Evolutionary conservation across 306 rosid genomes (phyloP).

Genomic region (Cercis canadensis): DNA sequence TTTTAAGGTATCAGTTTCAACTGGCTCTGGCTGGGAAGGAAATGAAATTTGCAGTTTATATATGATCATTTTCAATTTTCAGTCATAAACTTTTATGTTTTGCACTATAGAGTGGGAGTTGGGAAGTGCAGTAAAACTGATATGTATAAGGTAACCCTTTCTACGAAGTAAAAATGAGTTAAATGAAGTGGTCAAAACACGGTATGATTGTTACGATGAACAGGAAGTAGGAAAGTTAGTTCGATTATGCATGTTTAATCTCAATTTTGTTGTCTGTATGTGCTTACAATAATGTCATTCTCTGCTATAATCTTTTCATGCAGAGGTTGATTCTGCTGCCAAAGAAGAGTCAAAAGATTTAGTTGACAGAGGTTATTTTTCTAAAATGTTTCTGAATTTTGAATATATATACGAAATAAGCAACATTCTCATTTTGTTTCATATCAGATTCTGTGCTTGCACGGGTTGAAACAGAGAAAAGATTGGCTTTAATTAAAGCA

Average conservation of each 20-base stretch:
- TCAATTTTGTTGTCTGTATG: too few relatives aligned
- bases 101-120: too few relatives aligned
- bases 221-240: neutral
- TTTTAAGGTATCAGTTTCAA: too few relatives aligned
- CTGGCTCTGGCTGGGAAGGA: too few relatives aligned
- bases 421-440: slow-evolving; percentile 16
- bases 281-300: neutral
- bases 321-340: slow-evolving; percentile 51
- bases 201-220: neutral
- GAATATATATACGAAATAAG: neutral
- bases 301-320: neutral
- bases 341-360: slow-evolving; percentile 45
- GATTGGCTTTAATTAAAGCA: slow-evolving; percentile 82
- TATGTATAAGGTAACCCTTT: too few relatives aligned
- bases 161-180: too few relatives aligned
- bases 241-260: neutral
- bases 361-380: slow-evolving; percentile 53
- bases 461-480: slow-evolving; percentile 65
- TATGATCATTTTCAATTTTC: too few relatives aligned
- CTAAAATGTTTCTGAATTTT: neutral
- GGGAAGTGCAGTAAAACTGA: neutral
- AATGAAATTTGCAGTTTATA: too few relatives aligned
- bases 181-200: neutral
- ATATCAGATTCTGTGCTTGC: slow-evolving; percentile 60
- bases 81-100: too few relatives aligned